Percentiles rank a stretch among this genome's conserved stretches.
Evolutionary conservation across 208 protist species (phyloP).

Genomic region (Leishmania martiniquensis): DNA sequence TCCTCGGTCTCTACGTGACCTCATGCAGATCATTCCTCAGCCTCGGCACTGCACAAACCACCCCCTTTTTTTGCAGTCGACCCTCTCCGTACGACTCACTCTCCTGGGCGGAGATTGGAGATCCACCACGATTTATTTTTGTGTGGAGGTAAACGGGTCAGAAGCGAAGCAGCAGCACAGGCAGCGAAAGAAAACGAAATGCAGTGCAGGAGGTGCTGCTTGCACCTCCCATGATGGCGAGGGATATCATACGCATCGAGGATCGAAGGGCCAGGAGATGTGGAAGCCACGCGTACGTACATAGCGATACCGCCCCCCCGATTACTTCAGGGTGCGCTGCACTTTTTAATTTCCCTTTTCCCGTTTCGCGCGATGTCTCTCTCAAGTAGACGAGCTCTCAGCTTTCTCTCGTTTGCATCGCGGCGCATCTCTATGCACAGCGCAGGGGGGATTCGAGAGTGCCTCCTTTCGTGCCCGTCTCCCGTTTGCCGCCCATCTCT

Average conservation of each 20-base stretch:
- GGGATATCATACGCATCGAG: background rate
- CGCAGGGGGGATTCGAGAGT: background rate
- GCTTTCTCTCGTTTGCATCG: background rate
- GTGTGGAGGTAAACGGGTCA: background rate
- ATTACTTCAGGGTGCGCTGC: background rate
- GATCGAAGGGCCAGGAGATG: background rate
- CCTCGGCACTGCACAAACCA: no score
- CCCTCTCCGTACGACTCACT: background rate
- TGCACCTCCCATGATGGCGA: background rate
- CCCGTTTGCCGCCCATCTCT: background rate
- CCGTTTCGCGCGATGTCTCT: background rate
- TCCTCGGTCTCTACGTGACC: background rate
- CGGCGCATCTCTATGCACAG: background rate
- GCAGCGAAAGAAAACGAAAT: background rate
- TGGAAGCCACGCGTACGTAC: background rate
- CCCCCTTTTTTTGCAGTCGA: background rate
- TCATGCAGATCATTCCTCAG: background rate
- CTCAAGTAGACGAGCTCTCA: background rate
- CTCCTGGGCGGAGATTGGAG: background rate
- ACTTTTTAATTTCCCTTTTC: background rate
- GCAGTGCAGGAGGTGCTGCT: background rate
- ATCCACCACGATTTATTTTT: background rate
- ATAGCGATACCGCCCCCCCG: background rate
- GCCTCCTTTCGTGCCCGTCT: background rate
- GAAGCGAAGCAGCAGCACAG: background rate